These are phyloP conservation scores for Alternaria incomplexa DNA, from an alignment of 2,329 filamentous ascomycete species.

Conservation along the genomic window DNA sequence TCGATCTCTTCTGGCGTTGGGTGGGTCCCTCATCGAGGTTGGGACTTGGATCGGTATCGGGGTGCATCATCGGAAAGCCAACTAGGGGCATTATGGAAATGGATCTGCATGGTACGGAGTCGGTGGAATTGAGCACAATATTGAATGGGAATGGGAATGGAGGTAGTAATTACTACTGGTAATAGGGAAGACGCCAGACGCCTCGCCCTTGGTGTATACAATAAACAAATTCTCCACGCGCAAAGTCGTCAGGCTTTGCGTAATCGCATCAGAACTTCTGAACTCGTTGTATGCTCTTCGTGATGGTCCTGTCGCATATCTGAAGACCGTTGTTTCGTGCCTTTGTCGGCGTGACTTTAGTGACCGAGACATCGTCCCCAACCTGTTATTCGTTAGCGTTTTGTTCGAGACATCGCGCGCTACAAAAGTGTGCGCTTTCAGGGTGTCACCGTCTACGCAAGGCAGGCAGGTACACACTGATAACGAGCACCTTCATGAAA, in stretches of 20 bases:
- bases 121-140: neutral
- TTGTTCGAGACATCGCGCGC: neutral
- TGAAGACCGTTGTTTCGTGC: neutral
- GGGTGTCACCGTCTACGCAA: neutral
- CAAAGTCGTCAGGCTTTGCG: neutral
- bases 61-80: neutral
- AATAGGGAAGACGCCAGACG: slow-evolving; percentile 7
- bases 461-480: neutral
- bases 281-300: neutral
- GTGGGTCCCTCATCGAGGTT: slow-evolving; percentile 3
- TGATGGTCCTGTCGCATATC: neutral
- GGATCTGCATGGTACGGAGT: slow-evolving; percentile 15
- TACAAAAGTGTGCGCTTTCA: neutral
- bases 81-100: slow-evolving; percentile 2
- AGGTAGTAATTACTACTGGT: slow-evolving; percentile 3
- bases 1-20: slow-evolving; percentile 8
- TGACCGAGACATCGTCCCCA: slow-evolving; percentile 48
- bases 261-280: neutral
- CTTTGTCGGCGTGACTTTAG: slow-evolving; percentile 6
- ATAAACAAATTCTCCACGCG: neutral
- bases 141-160: neutral
- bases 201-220: slow-evolving; percentile 14
- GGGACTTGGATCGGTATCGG: slow-evolving; percentile 2
- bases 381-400: slow-evolving; percentile 33
- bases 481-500: neutral